Evolutionary conservation across 2,329 filamentous ascomycete species (phyloP).

Genomic region (Aureobasidium vineae): DNA sequence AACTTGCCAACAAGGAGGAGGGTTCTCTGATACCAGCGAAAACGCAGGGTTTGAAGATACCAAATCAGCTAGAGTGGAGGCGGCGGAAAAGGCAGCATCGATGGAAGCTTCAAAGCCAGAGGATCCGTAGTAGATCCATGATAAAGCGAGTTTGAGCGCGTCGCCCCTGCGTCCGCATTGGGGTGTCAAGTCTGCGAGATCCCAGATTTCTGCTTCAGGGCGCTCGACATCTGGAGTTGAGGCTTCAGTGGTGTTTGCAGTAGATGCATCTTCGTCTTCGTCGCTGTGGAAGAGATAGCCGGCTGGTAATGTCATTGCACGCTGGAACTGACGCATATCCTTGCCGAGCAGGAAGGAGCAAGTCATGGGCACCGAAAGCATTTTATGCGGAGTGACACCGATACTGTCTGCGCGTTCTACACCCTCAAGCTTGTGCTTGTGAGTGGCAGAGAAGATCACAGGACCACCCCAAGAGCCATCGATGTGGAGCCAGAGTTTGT

Average conservation of each 20-base stretch:
- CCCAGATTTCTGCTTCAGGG: conserved; percentile 65
- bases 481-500: conserved; percentile 86
- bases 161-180: conserved; percentile 90
- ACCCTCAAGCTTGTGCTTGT: conserved; percentile 65
- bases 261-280: conserved; percentile 37
- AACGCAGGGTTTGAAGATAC: conserved; percentile 61
- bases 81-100: conserved; percentile 70
- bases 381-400: conserved; percentile 94
- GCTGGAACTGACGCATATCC: conserved; percentile 74
- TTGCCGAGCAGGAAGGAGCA: conserved; percentile 83
- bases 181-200: conserved; percentile 86
- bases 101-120: conserved; percentile 63
- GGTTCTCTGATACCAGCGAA: conserved; percentile 68
- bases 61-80: conserved; percentile 63
- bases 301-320: conserved; percentile 80
- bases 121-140: conserved; percentile 86
- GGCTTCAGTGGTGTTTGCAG: conserved; percentile 27
- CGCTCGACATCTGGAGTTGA: not conserved
- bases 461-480: conserved; percentile 90
- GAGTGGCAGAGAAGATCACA: conserved; percentile 70
- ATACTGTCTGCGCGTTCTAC: conserved; percentile 74
- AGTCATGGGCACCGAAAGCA: conserved; percentile 87
- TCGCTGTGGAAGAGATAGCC: conserved; percentile 63
- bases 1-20: conserved; percentile 86
- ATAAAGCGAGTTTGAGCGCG: conserved; percentile 78